Percentiles rank a stretch among this genome's conserved stretches.
These are phyloP conservation scores for Nannochloropsis granulata DNA, from an alignment of 108 stramenopile species.

Conservation along the genomic window DNA sequence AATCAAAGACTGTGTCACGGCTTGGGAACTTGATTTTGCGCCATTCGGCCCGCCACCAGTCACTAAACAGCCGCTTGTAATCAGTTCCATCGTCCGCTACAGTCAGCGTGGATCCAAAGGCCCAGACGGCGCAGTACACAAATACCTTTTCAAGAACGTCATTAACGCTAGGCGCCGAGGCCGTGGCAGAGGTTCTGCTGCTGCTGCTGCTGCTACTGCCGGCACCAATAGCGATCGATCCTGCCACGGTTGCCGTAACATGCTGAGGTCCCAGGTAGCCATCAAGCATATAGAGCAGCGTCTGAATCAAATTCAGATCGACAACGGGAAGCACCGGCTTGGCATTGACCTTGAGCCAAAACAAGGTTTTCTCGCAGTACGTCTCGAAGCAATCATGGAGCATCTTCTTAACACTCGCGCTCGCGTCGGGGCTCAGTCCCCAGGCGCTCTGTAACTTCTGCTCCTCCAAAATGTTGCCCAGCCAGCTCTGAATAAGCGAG, in stretches of 20 bases:
- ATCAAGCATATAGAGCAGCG: constrained; percentile 54
- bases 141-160: constrained; percentile 48
- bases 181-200: background rate
- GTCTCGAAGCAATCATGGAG: constrained; percentile 31
- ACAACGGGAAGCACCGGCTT: constrained; percentile 46
- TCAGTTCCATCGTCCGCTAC: constrained; percentile 55
- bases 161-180: background rate
- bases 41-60: constrained; percentile 56
- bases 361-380: constrained; percentile 35
- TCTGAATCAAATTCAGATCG: constrained; percentile 43
- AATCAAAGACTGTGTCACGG: constrained; percentile 69
- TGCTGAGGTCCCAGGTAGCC: constrained; percentile 44
- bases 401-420: background rate
- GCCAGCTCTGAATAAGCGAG: constrained; percentile 53
- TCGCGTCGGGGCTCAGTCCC: background rate
- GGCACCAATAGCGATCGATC: background rate
- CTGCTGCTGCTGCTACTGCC: background rate
- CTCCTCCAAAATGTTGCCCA: constrained; percentile 26
- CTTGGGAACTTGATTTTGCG: constrained; percentile 55
- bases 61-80: constrained; percentile 51
- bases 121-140: constrained; percentile 59
- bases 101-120: constrained; percentile 50
- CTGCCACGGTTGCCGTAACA: background rate
- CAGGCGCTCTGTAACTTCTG: constrained; percentile 10
- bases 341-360: constrained; percentile 40